phyloP scores from a whole-genome alignment of 345 rosid species.

The Gossypium stocksii region DNA sequence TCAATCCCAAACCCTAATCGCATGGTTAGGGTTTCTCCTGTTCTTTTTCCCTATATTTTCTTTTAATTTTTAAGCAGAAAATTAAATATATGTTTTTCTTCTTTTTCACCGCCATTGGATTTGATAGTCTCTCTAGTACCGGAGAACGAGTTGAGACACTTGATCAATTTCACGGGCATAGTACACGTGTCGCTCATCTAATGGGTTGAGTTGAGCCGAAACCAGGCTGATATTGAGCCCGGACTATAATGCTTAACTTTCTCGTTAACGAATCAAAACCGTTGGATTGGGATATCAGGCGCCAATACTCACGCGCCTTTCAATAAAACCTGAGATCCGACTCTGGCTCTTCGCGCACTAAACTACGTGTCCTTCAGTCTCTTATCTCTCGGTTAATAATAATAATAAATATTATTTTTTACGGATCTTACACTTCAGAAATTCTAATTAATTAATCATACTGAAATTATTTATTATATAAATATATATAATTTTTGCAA shows the following conservation, averaged over 20 bases:
- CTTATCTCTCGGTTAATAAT: slow-evolving; percentile 6
- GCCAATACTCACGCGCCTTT: slow-evolving; percentile 8
- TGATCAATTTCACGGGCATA: neutral
- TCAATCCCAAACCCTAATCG: slow-evolving; percentile 22
- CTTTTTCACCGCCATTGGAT: slow-evolving; percentile 4
- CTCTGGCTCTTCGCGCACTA: slow-evolving; percentile 4
- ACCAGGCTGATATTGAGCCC: neutral
- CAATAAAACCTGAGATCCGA: slow-evolving; percentile 10
- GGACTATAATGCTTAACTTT: neutral
- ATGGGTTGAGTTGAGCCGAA: neutral
- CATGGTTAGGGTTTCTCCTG: slow-evolving; percentile 25
- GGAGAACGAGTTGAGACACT: neutral
- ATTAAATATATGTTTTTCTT: neutral
- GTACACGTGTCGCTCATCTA: neutral
- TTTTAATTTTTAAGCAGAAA: neutral
- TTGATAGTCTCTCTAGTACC: neutral
- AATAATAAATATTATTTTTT: neutral
- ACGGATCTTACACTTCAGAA: neutral
- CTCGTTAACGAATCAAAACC: neutral
- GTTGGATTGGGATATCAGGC: neutral
- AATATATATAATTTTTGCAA: neutral
- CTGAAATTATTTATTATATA: neutral
- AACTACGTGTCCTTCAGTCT: slow-evolving; percentile 8
- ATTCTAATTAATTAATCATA: neutral
- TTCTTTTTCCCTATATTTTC: neutral